Evolutionary conservation across 495 filamentous ascomycete genomes (phyloP), one percentile per base, ranked within the genome.

Genomic region (Penicillium ucsense): DNA sequence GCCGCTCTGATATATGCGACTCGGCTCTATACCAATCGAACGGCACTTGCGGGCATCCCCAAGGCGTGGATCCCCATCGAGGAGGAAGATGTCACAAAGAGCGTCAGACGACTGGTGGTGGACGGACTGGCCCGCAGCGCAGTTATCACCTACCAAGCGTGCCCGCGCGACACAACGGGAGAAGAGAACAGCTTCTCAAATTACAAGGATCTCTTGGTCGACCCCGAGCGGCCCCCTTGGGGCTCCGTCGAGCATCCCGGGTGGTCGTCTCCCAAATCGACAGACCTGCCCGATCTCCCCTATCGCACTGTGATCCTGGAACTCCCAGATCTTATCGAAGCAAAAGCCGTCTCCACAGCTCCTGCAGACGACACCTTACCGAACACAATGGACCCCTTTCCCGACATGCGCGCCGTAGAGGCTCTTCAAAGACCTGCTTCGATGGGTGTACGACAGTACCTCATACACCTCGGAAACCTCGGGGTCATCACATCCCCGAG

Each of bases 281-380:
- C 72, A 3, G 85, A 94, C 55, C 64, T 94, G 3, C 81, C 89
- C 4, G 80, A 89, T 53, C 65, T 96, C 7, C 81, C 90, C 39
- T 96, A 91, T 60, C 72, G 72, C 35, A 79, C 77, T 0, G 87
- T 98, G n/a, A 77, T 98, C 8, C 69, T 73, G 12, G 94, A 97
- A 67, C 72, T 98, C 9, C 86, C 91, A 3, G 85, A 95, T 56
- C 73, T 98, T 27, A 89, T 98, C 48, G 92, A 98, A 64, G 90
- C 89, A 0, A 89, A 89, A 66, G 92, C 89, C 5, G 81, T 92
- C 8, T 85, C 88, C 1, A 73, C 92, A 35, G 88, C 88, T 2
- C 86, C 86, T 1, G 64, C 74, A 0, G 83, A 89, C 52, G 71
- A 73, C 3, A 47, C 68, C 7, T 51, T 54, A 4, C 33, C 53